Percentiles rank a stretch among this genome's conserved stretches.
phyloP scores from a whole-genome alignment of 805 yeast genomes.

The Myxozyma monticola region DNA sequence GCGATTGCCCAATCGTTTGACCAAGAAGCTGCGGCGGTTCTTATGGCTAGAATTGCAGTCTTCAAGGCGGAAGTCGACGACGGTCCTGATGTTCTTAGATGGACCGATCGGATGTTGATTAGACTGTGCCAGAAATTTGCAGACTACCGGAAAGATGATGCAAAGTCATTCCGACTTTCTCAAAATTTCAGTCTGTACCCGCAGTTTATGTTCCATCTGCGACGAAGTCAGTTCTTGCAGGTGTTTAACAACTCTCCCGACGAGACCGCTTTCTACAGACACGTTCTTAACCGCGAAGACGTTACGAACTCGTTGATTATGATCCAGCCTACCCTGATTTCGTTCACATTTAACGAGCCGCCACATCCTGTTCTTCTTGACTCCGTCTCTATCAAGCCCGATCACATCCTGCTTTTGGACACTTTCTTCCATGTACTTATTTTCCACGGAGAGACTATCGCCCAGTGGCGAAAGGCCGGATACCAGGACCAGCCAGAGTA shows the following conservation, averaged over 20 bases:
- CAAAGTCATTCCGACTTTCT: conserved; percentile 75
- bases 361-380: conserved; percentile 91
- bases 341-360: conserved; percentile 79
- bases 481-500: conserved; percentile 91
- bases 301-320: conserved; percentile 88
- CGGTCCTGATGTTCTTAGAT: conserved; percentile 87
- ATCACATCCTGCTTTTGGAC: conserved; percentile 81
- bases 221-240: conserved; percentile 94
- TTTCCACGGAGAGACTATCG: conserved; percentile 91
- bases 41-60: conserved; percentile 88
- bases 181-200: conserved; percentile 87
- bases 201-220: conserved; percentile 90
- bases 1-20: conserved; percentile 71
- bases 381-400: conserved; percentile 87
- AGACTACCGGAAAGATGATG: conserved; percentile 85
- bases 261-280: conserved; percentile 96
- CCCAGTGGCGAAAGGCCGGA: conserved; percentile 94
- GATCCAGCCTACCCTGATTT: conserved; percentile 95
- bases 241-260: conserved; percentile 98
- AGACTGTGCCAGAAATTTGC: conserved; percentile 91
- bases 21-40: conserved; percentile 96
- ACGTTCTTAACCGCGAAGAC: conserved; percentile 86
- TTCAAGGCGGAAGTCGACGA: conserved; percentile 80
- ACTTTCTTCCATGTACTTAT: conserved; percentile 96
- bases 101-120: conserved; percentile 92